Evolutionary conservation across 2,329 filamentous ascomycete genomes (phyloP).

Genomic region (Bipolaris sorokiniana): DNA sequence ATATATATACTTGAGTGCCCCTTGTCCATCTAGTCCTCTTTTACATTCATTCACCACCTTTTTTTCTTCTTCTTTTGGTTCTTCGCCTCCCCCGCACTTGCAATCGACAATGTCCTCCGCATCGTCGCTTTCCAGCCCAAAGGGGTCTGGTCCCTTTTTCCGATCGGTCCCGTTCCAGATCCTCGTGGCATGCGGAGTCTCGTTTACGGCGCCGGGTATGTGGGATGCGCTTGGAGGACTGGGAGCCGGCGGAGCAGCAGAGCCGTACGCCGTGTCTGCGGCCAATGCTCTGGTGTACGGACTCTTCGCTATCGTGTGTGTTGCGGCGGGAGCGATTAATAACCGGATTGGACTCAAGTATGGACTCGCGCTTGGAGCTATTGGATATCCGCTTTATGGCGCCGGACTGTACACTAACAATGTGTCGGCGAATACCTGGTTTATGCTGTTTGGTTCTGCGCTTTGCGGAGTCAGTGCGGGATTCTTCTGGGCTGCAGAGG

Average conservation of each 20-base stretch:
- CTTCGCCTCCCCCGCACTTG: neutral
- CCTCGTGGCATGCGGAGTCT: slow-evolving; percentile 42
- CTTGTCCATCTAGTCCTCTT: too few relatives aligned
- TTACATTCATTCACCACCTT: neutral
- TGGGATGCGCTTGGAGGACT: slow-evolving; percentile 45
- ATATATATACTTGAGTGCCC: too few relatives aligned
- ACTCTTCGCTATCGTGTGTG: slow-evolving; percentile 42
- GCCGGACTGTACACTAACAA: slow-evolving; percentile 52
- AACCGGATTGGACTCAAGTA: slow-evolving; percentile 46
- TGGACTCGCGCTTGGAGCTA: slow-evolving; percentile 51
- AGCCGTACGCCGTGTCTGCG: slow-evolving; percentile 43
- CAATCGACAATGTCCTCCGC: slow-evolving; percentile 21
- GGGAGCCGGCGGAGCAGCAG: slow-evolving; percentile 43
- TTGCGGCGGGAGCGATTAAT: slow-evolving; percentile 46
- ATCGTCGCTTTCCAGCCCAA: slow-evolving; percentile 15
- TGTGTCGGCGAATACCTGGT: slow-evolving; percentile 48
- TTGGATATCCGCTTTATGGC: slow-evolving; percentile 52
- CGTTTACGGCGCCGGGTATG: slow-evolving; percentile 45
- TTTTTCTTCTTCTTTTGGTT: neutral
- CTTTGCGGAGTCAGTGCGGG: slow-evolving; percentile 50
- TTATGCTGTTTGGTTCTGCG: slow-evolving; percentile 49
- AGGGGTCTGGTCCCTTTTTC: slow-evolving; percentile 31
- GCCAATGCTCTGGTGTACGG: slow-evolving; percentile 45
- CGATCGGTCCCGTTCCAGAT: slow-evolving; percentile 45
- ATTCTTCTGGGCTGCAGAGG: slow-evolving; percentile 54